A percentile compares a stretch with the other conserved stretches of the same genome.
Evolutionary conservation across 306 rosid genomes (phyloP).

Genomic region (Hippophae tibetana): DNA sequence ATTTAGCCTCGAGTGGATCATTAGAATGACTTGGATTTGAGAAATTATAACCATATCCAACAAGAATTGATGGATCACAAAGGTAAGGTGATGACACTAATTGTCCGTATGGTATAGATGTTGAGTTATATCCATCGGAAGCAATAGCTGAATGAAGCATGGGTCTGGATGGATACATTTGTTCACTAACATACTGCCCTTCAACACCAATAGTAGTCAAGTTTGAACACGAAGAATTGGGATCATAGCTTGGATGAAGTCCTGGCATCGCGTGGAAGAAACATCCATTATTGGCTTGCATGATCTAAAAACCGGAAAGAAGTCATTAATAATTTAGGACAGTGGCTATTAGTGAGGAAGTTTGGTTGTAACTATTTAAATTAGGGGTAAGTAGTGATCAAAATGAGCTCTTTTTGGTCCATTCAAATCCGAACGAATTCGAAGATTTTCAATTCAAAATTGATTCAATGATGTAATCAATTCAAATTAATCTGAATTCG

Average conservation of each 20-base stretch:
- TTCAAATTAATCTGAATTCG: too few relatives aligned
- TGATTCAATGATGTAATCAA: too few relatives aligned
- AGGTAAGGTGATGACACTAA: conserved; percentile 34
- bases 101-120: conserved; percentile 37
- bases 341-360: conserved; percentile 9
- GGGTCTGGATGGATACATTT: conserved; percentile 44
- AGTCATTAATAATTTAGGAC: too few relatives aligned
- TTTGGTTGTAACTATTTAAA: background rate
- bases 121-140: conserved; percentile 40
- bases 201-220: conserved; percentile 37
- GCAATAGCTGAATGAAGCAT: conserved; percentile 37
- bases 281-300: conserved; percentile 81
- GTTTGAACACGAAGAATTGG: conserved; percentile 41
- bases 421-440: too few relatives aligned
- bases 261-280: conserved; percentile 68
- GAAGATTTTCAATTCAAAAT: too few relatives aligned
- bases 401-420: too few relatives aligned
- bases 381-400: too few relatives aligned
- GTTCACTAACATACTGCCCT: conserved; percentile 52
- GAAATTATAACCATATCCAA: conserved; percentile 31
- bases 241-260: conserved; percentile 44
- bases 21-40: conserved; percentile 34
- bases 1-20: conserved; percentile 7
- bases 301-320: conserved; percentile 47
- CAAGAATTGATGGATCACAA: conserved; percentile 36